Conservation (phyloP, 768 basidiomycete species). For the Hortiboletus campestris region DNA sequence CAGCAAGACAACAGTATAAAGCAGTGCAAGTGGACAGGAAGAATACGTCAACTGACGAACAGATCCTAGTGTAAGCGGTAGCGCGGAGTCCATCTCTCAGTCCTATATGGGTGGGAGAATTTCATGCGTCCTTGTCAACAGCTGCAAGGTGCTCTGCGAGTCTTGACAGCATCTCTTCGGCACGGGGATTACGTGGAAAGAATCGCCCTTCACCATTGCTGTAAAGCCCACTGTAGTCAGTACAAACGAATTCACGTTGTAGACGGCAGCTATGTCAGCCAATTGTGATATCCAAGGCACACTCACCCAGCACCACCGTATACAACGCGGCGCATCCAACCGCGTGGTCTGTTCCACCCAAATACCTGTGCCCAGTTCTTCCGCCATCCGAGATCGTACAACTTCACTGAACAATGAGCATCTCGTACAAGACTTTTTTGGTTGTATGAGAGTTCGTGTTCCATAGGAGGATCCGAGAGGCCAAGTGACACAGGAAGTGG, state of each 20-base stretch:
- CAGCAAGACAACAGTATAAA: slow-evolving; percentile 6
- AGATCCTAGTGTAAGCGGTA: not conserved
- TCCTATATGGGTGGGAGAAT: not conserved
- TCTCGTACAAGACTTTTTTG: slow-evolving; percentile 67
- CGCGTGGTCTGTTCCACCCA: slow-evolving; percentile 52
- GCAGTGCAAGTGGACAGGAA: slow-evolving; percentile 6
- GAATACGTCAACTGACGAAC: slow-evolving; percentile 2
- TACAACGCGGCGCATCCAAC: slow-evolving; percentile 52
- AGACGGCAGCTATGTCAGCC: not conserved
- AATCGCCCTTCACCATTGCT: slow-evolving; percentile 65
- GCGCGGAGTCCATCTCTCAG: not conserved
- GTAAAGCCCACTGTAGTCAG: slow-evolving; percentile 5
- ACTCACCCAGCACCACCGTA: slow-evolving; percentile 68
- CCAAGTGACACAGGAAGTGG: slow-evolving; percentile 47
- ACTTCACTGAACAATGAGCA: slow-evolving; percentile 55
- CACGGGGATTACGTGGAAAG: slow-evolving; percentile 66
- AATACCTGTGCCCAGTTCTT: slow-evolving; percentile 69
- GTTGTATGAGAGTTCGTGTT: slow-evolving; percentile 62
- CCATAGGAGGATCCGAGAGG: slow-evolving; percentile 68
- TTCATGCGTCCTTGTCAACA: slow-evolving; percentile 48
- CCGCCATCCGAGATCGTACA: slow-evolving; percentile 75
- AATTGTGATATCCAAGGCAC: not conserved
- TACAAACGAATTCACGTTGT: not conserved
- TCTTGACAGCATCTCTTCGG: slow-evolving; percentile 63
- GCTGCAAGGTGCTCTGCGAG: slow-evolving; percentile 63